Conservation (phyloP, 441 rosid genomes). For the Lepidium campestre region DNA sequence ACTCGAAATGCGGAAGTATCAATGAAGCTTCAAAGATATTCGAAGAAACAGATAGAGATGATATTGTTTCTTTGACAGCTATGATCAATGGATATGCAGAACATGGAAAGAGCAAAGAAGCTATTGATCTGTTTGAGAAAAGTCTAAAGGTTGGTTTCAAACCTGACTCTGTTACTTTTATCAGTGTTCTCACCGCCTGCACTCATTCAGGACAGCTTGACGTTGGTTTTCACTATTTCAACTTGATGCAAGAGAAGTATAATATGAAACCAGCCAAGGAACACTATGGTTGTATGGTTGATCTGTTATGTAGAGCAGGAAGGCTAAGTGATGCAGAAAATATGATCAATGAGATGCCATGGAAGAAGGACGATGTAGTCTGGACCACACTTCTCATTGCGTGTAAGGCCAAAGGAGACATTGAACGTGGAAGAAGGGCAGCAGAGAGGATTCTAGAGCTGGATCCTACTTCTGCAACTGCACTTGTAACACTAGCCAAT, state of each 20-base stretch:
- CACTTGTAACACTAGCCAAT: constrained; percentile 79
- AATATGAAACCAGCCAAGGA: constrained; percentile 57
- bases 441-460: constrained; percentile 64
- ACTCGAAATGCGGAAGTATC: constrained; percentile 84
- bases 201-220: constrained; percentile 76
- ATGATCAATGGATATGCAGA: constrained; percentile 92
- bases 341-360: constrained; percentile 69
- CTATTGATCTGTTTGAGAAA: constrained; percentile 66
- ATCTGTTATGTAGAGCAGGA: constrained; percentile 82
- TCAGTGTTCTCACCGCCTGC: constrained; percentile 81
- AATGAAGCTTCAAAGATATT: constrained; percentile 65
- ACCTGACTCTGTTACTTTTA: constrained; percentile 70
- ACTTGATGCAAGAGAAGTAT: constrained; percentile 48
- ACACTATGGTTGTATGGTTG: constrained; percentile 89
- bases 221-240: constrained; percentile 72
- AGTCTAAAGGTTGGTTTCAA: constrained; percentile 42
- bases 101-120: constrained; percentile 69
- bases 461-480: constrained; percentile 65
- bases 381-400: constrained; percentile 85
- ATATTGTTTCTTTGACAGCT: constrained; percentile 78
- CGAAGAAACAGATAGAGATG: constrained; percentile 40
- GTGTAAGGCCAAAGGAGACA: constrained; percentile 55
- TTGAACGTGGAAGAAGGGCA: constrained; percentile 55
- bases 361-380: constrained; percentile 64
- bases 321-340: constrained; percentile 65